These are phyloP conservation scores for Coemansia sp. DNA, from an alignment of 192 early-diverging fungal species.

Conservation along the genomic window DNA sequence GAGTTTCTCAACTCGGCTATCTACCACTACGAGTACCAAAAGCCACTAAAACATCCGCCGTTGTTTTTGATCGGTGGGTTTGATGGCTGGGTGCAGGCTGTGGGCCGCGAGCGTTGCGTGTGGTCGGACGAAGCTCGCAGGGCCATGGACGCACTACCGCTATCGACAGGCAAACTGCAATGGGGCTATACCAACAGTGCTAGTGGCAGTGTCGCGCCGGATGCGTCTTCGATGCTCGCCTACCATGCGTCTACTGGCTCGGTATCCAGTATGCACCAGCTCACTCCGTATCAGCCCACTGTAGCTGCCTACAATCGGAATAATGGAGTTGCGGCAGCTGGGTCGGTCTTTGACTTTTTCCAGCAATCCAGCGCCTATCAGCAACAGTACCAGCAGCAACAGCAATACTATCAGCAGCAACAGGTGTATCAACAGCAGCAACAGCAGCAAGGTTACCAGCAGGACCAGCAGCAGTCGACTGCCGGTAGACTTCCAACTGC, in stretches of 20 bases:
- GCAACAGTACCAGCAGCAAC: conserved; percentile 17
- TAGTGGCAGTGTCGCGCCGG: neutral
- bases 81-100: conserved; percentile 67
- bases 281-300: conserved; percentile 13
- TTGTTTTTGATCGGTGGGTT: conserved; percentile 82
- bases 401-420: conserved; percentile 9
- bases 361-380: conserved; percentile 25
- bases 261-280: conserved; percentile 5
- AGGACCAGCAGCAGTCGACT: neutral
- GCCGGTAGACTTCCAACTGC: conserved; percentile 15
- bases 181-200: conserved; percentile 4
- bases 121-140: conserved; percentile 35
- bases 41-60: conserved; percentile 59
- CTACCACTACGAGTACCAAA: conserved; percentile 63
- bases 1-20: conserved; percentile 62
- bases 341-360: conserved; percentile 49
- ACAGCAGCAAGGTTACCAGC: neutral
- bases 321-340: conserved; percentile 7
- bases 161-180: neutral
- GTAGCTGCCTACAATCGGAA: neutral
- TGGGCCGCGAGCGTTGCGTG: conserved; percentile 43
- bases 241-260: conserved; percentile 25
- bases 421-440: neutral
- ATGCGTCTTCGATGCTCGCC: conserved; percentile 17
- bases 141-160: neutral